These are phyloP conservation scores for Podospora comata DNA, from an alignment of 495 filamentous ascomycete genomes.

Conservation along the genomic window DNA sequence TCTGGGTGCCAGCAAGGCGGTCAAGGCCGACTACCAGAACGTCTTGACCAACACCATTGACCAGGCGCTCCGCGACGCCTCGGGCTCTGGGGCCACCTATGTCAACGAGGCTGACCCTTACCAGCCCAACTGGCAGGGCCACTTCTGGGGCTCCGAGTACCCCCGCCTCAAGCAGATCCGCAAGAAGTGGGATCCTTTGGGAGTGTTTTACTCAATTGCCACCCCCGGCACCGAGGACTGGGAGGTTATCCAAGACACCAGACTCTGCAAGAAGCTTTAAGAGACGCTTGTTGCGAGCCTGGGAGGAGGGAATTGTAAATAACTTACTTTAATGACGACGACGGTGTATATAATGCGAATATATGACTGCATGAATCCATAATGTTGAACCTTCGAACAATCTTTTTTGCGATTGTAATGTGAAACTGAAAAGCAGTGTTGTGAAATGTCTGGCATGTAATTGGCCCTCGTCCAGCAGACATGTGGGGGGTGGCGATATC, in stretches of 20 bases:
- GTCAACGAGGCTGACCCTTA: conserved; percentile 52
- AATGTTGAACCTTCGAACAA: not conserved
- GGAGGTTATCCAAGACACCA: conserved; percentile 39
- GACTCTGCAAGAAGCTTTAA: conserved; percentile 30
- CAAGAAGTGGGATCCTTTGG: conserved; percentile 53
- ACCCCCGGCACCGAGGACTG: conserved; percentile 42
- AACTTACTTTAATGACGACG: not conserved
- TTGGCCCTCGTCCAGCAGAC: not conserved
- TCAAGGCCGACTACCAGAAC: conserved; percentile 27
- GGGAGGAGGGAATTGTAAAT: not conserved
- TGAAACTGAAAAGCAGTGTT: not conserved
- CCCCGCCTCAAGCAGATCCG: conserved; percentile 38
- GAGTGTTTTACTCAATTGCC: conserved; percentile 45
- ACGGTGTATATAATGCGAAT: not conserved
- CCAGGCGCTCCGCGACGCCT: conserved; percentile 30
- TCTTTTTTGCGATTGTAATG: not conserved
- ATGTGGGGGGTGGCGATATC: not conserved
- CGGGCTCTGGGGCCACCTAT: conserved; percentile 37
- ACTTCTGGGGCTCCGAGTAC: conserved; percentile 42
- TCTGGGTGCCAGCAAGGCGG: conserved; percentile 13
- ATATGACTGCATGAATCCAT: not conserved
- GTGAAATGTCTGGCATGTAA: not conserved
- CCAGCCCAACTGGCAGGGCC: conserved; percentile 37
- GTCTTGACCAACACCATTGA: conserved; percentile 29
- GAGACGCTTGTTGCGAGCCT: not conserved